Evolutionary conservation across 805 yeast genomes (phyloP).

Genomic region (Candida golubevii): DNA sequence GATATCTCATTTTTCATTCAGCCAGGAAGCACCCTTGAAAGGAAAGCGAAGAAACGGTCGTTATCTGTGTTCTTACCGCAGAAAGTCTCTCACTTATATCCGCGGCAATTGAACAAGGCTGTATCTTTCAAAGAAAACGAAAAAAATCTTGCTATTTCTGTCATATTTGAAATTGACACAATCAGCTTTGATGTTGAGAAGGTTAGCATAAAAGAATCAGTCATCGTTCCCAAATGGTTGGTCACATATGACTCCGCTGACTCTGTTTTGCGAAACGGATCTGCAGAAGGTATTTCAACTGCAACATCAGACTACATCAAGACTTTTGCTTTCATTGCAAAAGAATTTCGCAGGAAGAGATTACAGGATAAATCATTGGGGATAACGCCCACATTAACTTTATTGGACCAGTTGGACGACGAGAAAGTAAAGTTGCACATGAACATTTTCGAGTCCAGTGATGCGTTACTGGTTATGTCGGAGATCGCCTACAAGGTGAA

Average conservation of each 20-base stretch:
- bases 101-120: slow-evolving; percentile 55
- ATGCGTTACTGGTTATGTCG: slow-evolving; percentile 55
- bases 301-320: slow-evolving; percentile 64
- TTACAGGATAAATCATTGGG: slow-evolving; percentile 47
- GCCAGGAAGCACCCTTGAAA: slow-evolving; percentile 74
- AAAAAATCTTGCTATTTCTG: slow-evolving; percentile 65
- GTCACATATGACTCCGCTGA: slow-evolving; percentile 56
- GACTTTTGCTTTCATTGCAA: slow-evolving; percentile 60
- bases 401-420: slow-evolving; percentile 80
- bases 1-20: slow-evolving; percentile 73
- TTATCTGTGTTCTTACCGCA: slow-evolving; percentile 87
- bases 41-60: slow-evolving; percentile 86
- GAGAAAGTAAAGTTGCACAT: slow-evolving; percentile 69
- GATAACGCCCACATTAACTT: slow-evolving; percentile 51
- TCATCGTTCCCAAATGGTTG: slow-evolving; percentile 57
- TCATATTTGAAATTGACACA: slow-evolving; percentile 76
- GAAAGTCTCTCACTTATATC: slow-evolving; percentile 61
- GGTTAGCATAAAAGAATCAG: slow-evolving; percentile 71
- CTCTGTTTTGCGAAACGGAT: slow-evolving; percentile 35
- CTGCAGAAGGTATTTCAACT: slow-evolving; percentile 33
- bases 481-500: slow-evolving; percentile 82
- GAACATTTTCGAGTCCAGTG: slow-evolving; percentile 63
- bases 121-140: slow-evolving; percentile 60
- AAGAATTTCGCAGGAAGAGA: slow-evolving; percentile 67
- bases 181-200: slow-evolving; percentile 66